Evolutionary conservation across 2,329 filamentous ascomycete genomes (phyloP).

Genomic region (Botrytis cinerea): DNA sequence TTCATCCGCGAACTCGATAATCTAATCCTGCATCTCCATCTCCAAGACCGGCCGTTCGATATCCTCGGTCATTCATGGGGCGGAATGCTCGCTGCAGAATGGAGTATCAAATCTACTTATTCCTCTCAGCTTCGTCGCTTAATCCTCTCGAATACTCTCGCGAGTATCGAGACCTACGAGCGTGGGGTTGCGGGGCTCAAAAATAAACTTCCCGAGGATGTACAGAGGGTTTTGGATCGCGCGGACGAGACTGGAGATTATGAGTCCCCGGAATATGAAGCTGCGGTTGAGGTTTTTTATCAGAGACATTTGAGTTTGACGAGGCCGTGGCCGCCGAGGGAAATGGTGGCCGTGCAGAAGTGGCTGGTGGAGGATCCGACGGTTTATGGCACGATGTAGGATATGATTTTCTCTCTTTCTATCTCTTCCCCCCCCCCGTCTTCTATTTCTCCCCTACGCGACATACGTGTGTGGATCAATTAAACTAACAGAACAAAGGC

Average conservation of each 20-base stretch:
- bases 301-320: constrained; percentile 39
- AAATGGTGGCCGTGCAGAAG: constrained; percentile 37
- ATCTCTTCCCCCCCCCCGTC: not conserved
- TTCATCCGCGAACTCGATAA: constrained; percentile 54
- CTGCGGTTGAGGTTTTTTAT: constrained; percentile 38
- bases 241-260: constrained; percentile 31
- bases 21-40: constrained; percentile 46
- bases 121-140: constrained; percentile 10
- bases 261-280: constrained; percentile 37
- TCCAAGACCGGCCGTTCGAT: constrained; percentile 44
- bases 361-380: constrained; percentile 38
- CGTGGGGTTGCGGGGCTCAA: not conserved
- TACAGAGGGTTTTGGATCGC: constrained; percentile 18
- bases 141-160: constrained; percentile 18
- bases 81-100: constrained; percentile 51
- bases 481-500: constrained; percentile 34
- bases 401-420: too few relatives aligned
- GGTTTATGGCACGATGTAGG: constrained; percentile 27
- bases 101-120: constrained; percentile 41
- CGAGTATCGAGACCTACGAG: constrained; percentile 19
- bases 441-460: not conserved
- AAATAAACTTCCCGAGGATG: constrained; percentile 20
- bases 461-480: not conserved
- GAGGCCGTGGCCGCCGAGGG: constrained; percentile 39
- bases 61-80: constrained; percentile 55